These are phyloP conservation scores for Lecanicillium sp. DNA, from an alignment of 2,329 filamentous ascomycete species.

Conservation along the genomic window DNA sequence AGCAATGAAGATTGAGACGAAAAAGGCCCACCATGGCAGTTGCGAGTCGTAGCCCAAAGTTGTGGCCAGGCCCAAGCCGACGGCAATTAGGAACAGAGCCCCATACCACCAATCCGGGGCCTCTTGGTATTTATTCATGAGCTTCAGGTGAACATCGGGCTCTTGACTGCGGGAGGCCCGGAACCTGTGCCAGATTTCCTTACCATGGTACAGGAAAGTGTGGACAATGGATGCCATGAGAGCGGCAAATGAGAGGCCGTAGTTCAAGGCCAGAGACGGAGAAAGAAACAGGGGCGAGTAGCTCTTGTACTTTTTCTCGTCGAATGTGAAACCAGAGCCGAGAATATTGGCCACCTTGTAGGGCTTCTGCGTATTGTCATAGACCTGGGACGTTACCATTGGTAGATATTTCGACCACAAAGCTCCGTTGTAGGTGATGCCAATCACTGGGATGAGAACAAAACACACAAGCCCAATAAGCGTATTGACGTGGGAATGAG, in stretches of 20 bases:
- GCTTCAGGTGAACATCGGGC: slow-evolving; percentile 30
- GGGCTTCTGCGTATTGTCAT: slow-evolving; percentile 47
- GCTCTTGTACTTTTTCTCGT: slow-evolving; percentile 41
- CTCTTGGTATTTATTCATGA: slow-evolving; percentile 29
- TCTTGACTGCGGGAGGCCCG: slow-evolving; percentile 39
- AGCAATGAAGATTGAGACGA: slow-evolving; percentile 23
- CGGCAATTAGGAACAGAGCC: slow-evolving; percentile 25
- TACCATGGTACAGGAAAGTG: slow-evolving; percentile 32
- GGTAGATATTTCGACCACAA: slow-evolving; percentile 49
- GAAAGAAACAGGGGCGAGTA: slow-evolving; percentile 51
- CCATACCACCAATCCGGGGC: slow-evolving; percentile 37
- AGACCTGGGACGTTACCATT: slow-evolving; percentile 45
- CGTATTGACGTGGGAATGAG: slow-evolving; percentile 41
- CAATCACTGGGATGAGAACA: slow-evolving; percentile 38
- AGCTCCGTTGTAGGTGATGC: slow-evolving; percentile 39
- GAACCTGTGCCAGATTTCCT: slow-evolving; percentile 38
- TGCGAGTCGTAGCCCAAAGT: slow-evolving; percentile 22
- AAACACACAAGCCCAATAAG: slow-evolving; percentile 38
- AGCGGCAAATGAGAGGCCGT: slow-evolving; percentile 38
- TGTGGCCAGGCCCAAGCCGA: slow-evolving; percentile 28
- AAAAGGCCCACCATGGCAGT: slow-evolving; percentile 25
- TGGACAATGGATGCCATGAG: slow-evolving; percentile 39
- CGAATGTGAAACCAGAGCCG: slow-evolving; percentile 38
- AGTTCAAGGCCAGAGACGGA: slow-evolving; percentile 37
- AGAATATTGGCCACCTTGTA: slow-evolving; percentile 50